Base-by-base conservation (phyloP, 805 yeast species). In the Kazachstania martiniae region DNA sequence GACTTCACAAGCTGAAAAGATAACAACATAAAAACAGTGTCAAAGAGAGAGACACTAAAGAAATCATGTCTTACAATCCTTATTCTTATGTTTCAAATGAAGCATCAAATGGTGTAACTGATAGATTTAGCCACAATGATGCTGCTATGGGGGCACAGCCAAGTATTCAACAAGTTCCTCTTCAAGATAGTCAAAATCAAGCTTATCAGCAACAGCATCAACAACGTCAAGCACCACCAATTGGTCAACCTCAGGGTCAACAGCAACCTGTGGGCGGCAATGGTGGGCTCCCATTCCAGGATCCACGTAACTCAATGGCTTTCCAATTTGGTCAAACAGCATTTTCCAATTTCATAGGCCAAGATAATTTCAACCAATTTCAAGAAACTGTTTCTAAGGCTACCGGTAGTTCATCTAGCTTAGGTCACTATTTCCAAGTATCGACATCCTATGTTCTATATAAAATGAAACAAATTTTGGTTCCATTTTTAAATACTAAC, bases 361-460 rank as follows among this genome's bases (percentile, higher is more conserved):
- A 82, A 43, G 77, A 77, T 39, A 84, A 81, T 56, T 67, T 77
- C 42, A 70, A 44, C 19, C 62, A 65, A 39, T 51, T 74, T 34
- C 68, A 69, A 35, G 64, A 63, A 41, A 67, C 66, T 40, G 65
- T 70, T 18, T 57, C 65, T 12, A 58, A 68, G 17, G 56, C 57
- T n/a, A 41, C 58, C 7, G 34, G 42, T n/a, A 42, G 43, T 2
- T 36, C 56, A 2, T 54, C 68, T 12, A 77, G 81, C 34, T 59
- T 91, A 44, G 77, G 85, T 42, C 82, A 77, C 60, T 87, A 87
- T 58, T 93, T 91, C 66, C 84, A 83, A 58, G 95, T 91, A 13
- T 79, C 94, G 29, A 93, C 89, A 55, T 63, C 75, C 4, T 93
- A 89, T 49, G 98, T 91, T 10, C 51, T 80, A 39, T 65, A 66